Conservation (phyloP, 2,329 filamentous ascomycete genomes). For the Microcyclospora pomicola region DNA sequence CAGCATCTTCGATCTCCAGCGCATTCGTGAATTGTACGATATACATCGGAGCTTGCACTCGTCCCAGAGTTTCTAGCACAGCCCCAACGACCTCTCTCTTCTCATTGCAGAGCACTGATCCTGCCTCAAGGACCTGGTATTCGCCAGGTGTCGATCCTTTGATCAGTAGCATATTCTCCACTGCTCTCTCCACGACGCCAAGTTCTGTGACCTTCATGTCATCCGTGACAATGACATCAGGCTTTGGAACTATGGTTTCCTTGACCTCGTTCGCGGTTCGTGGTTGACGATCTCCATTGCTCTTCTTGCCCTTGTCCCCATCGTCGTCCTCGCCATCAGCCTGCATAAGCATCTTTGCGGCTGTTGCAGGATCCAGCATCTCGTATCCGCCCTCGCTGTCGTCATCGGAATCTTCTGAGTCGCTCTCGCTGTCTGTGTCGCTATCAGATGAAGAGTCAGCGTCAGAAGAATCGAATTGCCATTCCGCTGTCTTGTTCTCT, state of each 20-base stretch:
- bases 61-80: constrained; percentile 70
- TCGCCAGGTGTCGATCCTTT: constrained; percentile 67
- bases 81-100: constrained; percentile 66
- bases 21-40: constrained; percentile 60
- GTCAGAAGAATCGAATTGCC: constrained; percentile 55
- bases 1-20: constrained; percentile 52
- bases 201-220: constrained; percentile 66
- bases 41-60: constrained; percentile 76
- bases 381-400: constrained; percentile 49
- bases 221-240: constrained; percentile 61
- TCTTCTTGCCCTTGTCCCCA: constrained; percentile 35
- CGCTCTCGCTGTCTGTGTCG: constrained; percentile 21
- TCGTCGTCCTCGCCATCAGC: constrained; percentile 68
- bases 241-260: constrained; percentile 42
- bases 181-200: constrained; percentile 60
- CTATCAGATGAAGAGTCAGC: constrained; percentile 48
- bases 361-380: constrained; percentile 66
- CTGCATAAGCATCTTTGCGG: constrained; percentile 72
- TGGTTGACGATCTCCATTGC: constrained; percentile 33
- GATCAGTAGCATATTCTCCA: constrained; percentile 67
- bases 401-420: constrained; percentile 38
- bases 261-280: constrained; percentile 69
- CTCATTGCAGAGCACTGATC: constrained; percentile 67
- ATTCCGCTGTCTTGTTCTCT: constrained; percentile 53
- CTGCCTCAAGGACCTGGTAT: constrained; percentile 70